These are phyloP conservation scores for Moesziomyces sp. DNA, from an alignment of 1,284 basidiomycete genomes.

Conservation along the genomic window DNA sequence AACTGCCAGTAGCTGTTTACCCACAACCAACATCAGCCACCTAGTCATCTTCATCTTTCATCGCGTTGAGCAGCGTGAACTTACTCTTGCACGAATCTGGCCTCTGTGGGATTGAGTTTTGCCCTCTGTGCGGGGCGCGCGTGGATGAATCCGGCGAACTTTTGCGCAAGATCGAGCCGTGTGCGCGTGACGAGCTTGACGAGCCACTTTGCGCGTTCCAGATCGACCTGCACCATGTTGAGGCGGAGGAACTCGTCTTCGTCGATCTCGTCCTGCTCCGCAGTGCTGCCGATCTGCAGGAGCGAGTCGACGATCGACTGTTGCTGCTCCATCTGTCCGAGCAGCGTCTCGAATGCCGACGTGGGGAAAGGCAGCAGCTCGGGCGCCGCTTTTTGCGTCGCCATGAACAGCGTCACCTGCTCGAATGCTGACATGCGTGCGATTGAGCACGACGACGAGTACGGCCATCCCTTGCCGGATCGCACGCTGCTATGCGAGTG, in stretches of 20 bases:
- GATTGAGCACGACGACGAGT: conserved; percentile 8
- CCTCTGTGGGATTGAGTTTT: conserved; percentile 50
- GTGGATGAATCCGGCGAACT: conserved; percentile 40
- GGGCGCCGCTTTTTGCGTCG: conserved; percentile 29
- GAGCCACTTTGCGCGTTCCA: conserved; percentile 63
- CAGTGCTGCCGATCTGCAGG: conserved; percentile 4
- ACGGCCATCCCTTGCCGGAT: conserved; percentile 19
- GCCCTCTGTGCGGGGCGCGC: conserved; percentile 14
- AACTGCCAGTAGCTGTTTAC: conserved; percentile 51
- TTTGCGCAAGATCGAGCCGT: conserved; percentile 56
- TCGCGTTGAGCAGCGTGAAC: conserved; percentile 1
- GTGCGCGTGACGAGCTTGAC: conserved; percentile 54
- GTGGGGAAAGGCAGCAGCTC: conserved; percentile 44
- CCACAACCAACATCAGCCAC: not conserved
- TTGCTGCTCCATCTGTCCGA: conserved; percentile 55
- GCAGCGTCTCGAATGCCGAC: conserved; percentile 13
- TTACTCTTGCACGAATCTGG: conserved; percentile 45
- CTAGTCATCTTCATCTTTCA: not conserved
- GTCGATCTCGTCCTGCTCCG: conserved; percentile 7
- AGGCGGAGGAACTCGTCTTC: conserved; percentile 65
- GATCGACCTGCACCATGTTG: conserved; percentile 63
- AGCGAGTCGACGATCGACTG: conserved; percentile 57
- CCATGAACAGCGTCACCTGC: conserved; percentile 29
- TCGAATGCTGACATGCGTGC: conserved; percentile 17
- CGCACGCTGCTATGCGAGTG: not conserved